Percentiles rank a stretch among this genome's conserved stretches.
These are phyloP conservation scores for Ochromonas danica DNA, from an alignment of 108 stramenopile genomes.

Conservation along the genomic window DNA sequence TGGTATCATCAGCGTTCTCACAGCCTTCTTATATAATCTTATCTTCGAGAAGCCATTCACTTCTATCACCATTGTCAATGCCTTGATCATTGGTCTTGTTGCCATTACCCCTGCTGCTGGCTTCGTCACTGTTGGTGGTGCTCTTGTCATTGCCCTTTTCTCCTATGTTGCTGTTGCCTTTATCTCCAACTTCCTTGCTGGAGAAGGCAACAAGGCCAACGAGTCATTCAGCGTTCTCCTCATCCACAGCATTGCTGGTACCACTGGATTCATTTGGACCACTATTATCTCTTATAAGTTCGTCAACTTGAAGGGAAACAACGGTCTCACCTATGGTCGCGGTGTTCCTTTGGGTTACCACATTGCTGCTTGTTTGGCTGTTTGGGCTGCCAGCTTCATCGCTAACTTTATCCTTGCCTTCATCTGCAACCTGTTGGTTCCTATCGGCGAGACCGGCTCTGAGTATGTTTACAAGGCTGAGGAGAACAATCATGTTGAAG, in stretches of 20 bases:
- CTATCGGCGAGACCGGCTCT: not conserved
- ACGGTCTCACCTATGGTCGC: not conserved
- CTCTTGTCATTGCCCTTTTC: constrained; percentile 42
- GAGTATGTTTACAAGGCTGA: not conserved
- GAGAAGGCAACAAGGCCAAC: not conserved
- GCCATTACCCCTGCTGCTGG: constrained; percentile 58
- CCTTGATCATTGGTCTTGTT: constrained; percentile 51
- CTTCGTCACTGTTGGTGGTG: constrained; percentile 38
- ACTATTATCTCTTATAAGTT: not conserved
- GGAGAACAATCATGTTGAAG: not conserved
- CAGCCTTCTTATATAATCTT: constrained; percentile 10
- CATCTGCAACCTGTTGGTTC: not conserved
- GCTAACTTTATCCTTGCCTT: not conserved
- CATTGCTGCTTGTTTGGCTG: not conserved
- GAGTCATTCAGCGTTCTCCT: not conserved
- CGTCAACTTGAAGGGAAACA: not conserved
- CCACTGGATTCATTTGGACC: not conserved
- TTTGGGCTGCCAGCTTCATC: not conserved
- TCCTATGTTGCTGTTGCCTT: not conserved
- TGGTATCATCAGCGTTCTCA: constrained; percentile 18
- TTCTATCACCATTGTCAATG: constrained; percentile 29
- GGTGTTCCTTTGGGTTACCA: not conserved
- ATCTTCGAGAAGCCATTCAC: not conserved
- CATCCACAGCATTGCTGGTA: not conserved
- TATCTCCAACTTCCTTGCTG: not conserved